Evolutionary conservation across 1,139 yeast species (phyloP), one percentile per base, ranked within the genome.

Genomic region (Taphrina populina): DNA sequence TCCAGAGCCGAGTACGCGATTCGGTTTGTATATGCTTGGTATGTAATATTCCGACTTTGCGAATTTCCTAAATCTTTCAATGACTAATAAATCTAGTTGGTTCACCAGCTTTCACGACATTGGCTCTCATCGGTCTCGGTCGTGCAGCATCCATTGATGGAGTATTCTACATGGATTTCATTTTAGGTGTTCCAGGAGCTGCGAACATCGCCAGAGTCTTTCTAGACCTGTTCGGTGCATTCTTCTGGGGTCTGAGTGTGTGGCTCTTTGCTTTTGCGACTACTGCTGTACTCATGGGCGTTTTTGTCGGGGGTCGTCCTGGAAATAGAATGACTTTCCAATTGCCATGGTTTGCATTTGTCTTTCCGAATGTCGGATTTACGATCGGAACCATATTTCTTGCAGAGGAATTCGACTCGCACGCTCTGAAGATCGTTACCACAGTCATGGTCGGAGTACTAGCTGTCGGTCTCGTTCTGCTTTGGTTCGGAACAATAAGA

Each of bases 351-450:
- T 52, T 43, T 35, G 57, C 57, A 2, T 24, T 52, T 8, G 40
- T 52, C n/a, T 52, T 52, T 36, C 52, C 57, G 10, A 41, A 41
- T 32, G 52, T 44, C 6, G 57, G 57, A 26, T 52, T 52, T 26
- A 45, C 46, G n/a, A 33, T 33, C 20, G 39, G 37, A 10, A 52
- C 57, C 4, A 17, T 44, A n/a, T n/a, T 29, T 19, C 36, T 52
- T 7, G 57, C 51, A 11, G 44, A 52, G 35, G 40, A 32, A 32
- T 35, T 52, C 19, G 30, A 52, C 17, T 52, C 57, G 17, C 34
- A 32, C 1, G 57, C 52, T 2, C 40, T 52, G 11, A 33, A 43
- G 20, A 24, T 43, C 7, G 47, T 52, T 33, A 46, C 52, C 20
- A 37, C 47, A 10, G 49, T 52, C 43, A 52, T 52, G 39, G 20